A percentile compares a stretch with the other conserved stretches of the same genome.
These are phyloP conservation scores for Cicer bijugum DNA, from an alignment of 306 rosid species.

Conservation along the genomic window DNA sequence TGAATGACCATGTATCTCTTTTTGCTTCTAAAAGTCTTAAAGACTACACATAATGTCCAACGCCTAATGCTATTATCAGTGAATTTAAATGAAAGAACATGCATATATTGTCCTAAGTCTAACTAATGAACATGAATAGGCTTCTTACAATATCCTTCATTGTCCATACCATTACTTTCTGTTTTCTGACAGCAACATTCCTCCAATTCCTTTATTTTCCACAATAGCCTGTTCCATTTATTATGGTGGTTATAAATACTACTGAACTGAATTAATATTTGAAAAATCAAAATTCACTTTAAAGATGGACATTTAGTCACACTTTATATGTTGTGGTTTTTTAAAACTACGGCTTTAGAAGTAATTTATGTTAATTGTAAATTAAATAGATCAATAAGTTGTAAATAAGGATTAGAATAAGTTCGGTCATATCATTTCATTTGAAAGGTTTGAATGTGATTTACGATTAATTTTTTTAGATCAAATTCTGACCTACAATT, in stretches of 20 bases:
- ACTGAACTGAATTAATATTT: no score
- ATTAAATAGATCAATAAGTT: no score
- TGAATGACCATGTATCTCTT: constrained; percentile 28
- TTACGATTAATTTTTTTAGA: no score
- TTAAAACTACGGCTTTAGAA: no score
- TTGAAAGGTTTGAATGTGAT: no score
- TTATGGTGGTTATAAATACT: background rate
- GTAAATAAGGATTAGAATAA: no score
- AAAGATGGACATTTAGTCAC: no score
- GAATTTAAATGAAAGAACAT: constrained; percentile 17
- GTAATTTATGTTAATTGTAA: no score
- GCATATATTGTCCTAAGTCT: constrained; percentile 14
- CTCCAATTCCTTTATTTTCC: constrained; percentile 14
- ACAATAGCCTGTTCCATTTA: constrained; percentile 24
- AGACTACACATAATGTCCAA: constrained; percentile 1
- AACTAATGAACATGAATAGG: constrained; percentile 3
- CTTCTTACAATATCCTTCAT: constrained; percentile 20
- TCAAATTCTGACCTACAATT: no score
- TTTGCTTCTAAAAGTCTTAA: constrained; percentile 19
- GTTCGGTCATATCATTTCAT: no score
- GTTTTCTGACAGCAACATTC: constrained; percentile 41
- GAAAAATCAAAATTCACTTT: no score
- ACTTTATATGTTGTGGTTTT: no score
- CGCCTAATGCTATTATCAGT: background rate
- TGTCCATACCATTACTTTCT: constrained; percentile 26